Percentiles rank a stretch among this genome's conserved stretches.
Evolutionary conservation across 352 stramenopile genomes (phyloP).

Genomic region (Phytophthora chlamydospora): DNA sequence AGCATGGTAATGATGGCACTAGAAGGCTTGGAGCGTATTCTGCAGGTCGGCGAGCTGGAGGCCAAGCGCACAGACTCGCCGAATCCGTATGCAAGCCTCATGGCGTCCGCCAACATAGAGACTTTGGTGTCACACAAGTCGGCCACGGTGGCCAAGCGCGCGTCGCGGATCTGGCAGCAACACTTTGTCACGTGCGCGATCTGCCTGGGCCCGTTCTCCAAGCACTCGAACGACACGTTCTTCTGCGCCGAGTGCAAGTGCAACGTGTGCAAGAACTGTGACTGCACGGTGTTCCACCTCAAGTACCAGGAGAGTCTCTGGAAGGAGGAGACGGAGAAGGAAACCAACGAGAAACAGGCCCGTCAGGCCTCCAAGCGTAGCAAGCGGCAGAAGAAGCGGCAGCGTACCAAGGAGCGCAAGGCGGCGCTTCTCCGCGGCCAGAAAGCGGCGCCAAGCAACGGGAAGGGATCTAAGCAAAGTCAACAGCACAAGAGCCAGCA

Average conservation of each 20-base stretch:
- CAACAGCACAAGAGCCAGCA: conserved; percentile 44
- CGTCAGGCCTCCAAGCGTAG: conserved; percentile 87
- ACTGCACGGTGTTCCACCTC: conserved; percentile 98
- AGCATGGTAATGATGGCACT: conserved; percentile 99
- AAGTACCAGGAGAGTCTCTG: conserved; percentile 97
- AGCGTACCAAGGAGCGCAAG: conserved; percentile 86
- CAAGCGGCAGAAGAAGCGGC: conserved; percentile 86
- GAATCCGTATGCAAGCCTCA: conserved; percentile 91
- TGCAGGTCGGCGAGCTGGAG: conserved; percentile 94
- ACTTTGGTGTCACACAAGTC: conserved; percentile 95
- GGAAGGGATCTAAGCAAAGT: conserved; percentile 40
- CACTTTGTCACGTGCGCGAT: conserved; percentile 98
- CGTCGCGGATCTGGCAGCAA: conserved; percentile 97
- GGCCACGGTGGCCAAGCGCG: conserved; percentile 94
- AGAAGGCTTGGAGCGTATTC: conserved; percentile 96
- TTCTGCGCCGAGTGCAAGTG: conserved; percentile 99
- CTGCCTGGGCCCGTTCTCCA: conserved; percentile 95
- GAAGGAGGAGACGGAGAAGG: conserved; percentile 94
- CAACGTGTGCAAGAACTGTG: conserved; percentile 97
- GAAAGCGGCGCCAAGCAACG: conserved; percentile 34
- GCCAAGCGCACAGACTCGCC: conserved; percentile 81
- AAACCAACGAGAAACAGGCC: conserved; percentile 90
- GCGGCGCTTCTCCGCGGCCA: conserved; percentile 59
- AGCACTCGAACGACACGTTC: conserved; percentile 93
- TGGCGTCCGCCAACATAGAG: conserved; percentile 93